Evolutionary conservation across 208 protist species (phyloP).

Genomic region (Balamuthia mandrillaris): DNA sequence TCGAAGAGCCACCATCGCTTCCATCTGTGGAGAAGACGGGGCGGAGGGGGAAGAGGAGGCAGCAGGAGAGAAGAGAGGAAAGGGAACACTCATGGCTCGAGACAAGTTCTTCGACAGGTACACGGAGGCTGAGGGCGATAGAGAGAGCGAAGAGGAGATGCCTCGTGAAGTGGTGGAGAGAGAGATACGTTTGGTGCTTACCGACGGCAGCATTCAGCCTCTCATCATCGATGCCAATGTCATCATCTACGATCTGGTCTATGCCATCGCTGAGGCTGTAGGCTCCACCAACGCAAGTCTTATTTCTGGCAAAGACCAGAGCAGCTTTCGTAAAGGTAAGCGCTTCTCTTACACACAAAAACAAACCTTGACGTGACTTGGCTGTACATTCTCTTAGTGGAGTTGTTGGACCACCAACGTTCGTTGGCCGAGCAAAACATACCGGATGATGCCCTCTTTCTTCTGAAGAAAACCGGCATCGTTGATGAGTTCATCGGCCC

Average conservation of each 20-base stretch:
- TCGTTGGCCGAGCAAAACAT: neutral
- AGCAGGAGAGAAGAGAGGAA: neutral
- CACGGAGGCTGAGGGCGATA: neutral
- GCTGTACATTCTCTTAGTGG: neutral
- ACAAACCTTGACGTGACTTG: neutral
- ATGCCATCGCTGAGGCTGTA: neutral
- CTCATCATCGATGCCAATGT: slow-evolving; percentile 3
- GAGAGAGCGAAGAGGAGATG: neutral
- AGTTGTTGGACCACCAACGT: slow-evolving; percentile 11
- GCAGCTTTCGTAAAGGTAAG: neutral
- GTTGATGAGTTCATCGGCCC: neutral
- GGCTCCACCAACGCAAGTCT: neutral
- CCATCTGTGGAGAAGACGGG: neutral
- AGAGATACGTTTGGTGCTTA: neutral
- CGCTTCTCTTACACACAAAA: neutral
- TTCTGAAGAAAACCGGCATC: slow-evolving; percentile 21
- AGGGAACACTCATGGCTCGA: no score
- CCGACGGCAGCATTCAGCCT: slow-evolving; percentile 13
- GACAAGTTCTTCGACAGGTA: no score
- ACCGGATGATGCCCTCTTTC: neutral
- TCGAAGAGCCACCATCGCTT: no score
- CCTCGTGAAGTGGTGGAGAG: neutral
- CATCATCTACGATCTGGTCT: slow-evolving; percentile 23
- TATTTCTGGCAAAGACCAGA: neutral
- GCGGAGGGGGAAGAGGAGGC: neutral